Evolutionary conservation across 2,329 filamentous ascomycete species (phyloP).

Genomic region (Monosporascus sp.): DNA sequence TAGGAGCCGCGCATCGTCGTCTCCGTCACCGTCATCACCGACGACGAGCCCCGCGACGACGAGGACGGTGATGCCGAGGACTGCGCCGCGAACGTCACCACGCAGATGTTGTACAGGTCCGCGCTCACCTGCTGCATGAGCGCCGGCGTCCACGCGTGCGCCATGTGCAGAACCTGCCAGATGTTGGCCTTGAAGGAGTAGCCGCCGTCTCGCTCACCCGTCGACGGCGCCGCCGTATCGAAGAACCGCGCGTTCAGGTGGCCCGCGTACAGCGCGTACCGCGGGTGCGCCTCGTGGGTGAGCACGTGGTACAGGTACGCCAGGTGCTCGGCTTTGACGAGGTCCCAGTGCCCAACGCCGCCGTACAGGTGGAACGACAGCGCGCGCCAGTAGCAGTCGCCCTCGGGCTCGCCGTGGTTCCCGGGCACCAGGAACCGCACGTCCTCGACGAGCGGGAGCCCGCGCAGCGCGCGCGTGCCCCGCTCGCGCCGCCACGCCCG

Average conservation of each 20-base stretch:
- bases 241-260: slow-evolving; percentile 20
- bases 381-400: slow-evolving; percentile 29
- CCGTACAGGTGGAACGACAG: slow-evolving; percentile 25
- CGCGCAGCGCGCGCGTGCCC: slow-evolving; percentile 10
- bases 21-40: slow-evolving; percentile 15
- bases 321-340: slow-evolving; percentile 31
- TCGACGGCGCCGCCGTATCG: slow-evolving; percentile 1
- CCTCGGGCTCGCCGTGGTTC: slow-evolving; percentile 15
- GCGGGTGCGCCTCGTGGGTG: slow-evolving; percentile 16
- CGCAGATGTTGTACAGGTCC: slow-evolving; percentile 28
- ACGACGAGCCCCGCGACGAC: slow-evolving; percentile 4
- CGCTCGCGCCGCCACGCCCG: neutral
- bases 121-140: slow-evolving; percentile 27
- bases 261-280: slow-evolving; percentile 19
- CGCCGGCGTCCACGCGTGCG: slow-evolving; percentile 23
- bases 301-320: slow-evolving; percentile 23
- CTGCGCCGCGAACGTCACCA: slow-evolving; percentile 21
- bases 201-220: neutral
- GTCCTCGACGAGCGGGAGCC: slow-evolving; percentile 29
- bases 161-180: slow-evolving; percentile 26
- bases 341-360: slow-evolving; percentile 15
- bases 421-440: slow-evolving; percentile 22
- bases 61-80: too few relatives aligned
- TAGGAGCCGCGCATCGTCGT: slow-evolving; percentile 25
- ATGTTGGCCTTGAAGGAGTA: slow-evolving; percentile 20